Conservation (phyloP, 306 rosid species). For the Fragaria iinumae region DNA sequence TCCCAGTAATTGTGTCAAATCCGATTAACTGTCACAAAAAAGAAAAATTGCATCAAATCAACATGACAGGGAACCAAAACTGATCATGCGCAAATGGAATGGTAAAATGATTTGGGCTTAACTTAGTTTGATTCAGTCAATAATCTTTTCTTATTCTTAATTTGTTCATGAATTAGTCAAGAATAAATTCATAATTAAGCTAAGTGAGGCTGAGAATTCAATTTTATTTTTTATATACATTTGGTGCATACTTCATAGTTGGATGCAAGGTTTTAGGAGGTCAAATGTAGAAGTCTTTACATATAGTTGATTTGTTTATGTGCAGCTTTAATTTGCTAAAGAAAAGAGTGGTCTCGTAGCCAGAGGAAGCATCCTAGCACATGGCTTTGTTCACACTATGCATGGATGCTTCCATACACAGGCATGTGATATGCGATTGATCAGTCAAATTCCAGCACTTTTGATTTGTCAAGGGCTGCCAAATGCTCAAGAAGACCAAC, state of each 20-base stretch:
- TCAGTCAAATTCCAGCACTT: neutral
- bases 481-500: neutral
- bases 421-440: constrained; percentile 13
- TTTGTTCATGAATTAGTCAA: neutral
- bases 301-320: neutral
- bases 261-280: constrained; percentile 7
- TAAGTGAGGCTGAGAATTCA: neutral
- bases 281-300: constrained; percentile 1
- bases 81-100: neutral
- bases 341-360: neutral
- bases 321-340: neutral
- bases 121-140: neutral
- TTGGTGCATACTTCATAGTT: neutral
- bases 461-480: neutral
- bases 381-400: constrained; percentile 31
- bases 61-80: too few relatives aligned
- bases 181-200: neutral
- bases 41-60: neutral
- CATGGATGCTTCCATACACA: constrained; percentile 4
- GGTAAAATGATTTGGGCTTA: neutral
- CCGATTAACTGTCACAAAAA: neutral
- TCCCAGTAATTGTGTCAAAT: neutral
- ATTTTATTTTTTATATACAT: neutral
- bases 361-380: constrained; percentile 32
- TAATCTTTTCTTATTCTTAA: neutral